Evolutionary conservation across 1,284 basidiomycete genomes (phyloP).

Genomic region (Apiotrichum mycotoxinovorans): DNA sequence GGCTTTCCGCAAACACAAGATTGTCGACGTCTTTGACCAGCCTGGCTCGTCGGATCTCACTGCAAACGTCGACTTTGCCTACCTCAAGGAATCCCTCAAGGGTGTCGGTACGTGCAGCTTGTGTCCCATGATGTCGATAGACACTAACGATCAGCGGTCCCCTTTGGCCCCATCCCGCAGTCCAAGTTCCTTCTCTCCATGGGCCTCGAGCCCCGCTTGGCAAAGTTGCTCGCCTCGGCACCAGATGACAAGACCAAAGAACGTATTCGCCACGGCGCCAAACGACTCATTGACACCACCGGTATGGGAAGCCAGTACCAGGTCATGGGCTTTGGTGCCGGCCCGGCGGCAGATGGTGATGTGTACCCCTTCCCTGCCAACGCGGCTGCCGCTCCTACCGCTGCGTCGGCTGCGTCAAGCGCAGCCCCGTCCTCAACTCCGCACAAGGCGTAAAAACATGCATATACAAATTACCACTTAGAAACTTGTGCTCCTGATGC

Average conservation of each 20-base stretch:
- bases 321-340: conserved; percentile 53
- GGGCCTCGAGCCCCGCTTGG: conserved; percentile 64
- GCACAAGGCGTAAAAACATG: background rate
- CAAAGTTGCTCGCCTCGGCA: conserved; percentile 56
- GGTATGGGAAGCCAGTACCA: conserved; percentile 61
- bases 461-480: background rate
- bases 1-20: conserved; percentile 85
- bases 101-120: conserved; percentile 59
- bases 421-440: background rate
- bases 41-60: conserved; percentile 91
- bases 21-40: conserved; percentile 76
- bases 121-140: background rate
- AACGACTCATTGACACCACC: conserved; percentile 54
- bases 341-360: conserved; percentile 23
- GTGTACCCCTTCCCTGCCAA: conserved; percentile 47
- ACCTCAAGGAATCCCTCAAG: conserved; percentile 71
- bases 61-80: conserved; percentile 91
- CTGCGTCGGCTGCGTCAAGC: background rate
- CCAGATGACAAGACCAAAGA: conserved; percentile 53
- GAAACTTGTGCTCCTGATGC: too few species aligned
- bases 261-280: conserved; percentile 52
- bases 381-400: too few species aligned
- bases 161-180: conserved; percentile 67
- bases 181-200: conserved; percentile 65
- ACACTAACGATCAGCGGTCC: conserved; percentile 42